These are phyloP conservation scores for Fusarium subglutinans DNA, from an alignment of 2,329 filamentous ascomycete species.

Conservation along the genomic window DNA sequence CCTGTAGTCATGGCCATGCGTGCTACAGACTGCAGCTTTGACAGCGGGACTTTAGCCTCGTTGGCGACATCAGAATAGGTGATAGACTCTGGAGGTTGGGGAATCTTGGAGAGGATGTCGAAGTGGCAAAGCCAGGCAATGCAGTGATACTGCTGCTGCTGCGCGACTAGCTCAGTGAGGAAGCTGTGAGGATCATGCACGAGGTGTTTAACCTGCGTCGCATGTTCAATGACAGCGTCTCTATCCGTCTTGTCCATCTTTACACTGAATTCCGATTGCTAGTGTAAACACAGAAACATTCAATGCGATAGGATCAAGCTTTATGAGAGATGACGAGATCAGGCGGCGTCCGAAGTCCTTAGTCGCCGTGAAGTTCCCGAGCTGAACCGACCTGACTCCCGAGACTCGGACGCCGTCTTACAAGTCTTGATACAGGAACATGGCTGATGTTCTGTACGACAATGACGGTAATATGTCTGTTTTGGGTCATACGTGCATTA, in stretches of 20 bases:
- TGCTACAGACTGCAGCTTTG: slow-evolving; percentile 15
- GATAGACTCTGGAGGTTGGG: neutral
- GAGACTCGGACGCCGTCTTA: slow-evolving; percentile 18
- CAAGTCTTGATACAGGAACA: neutral
- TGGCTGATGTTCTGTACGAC: neutral
- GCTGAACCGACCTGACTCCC: neutral
- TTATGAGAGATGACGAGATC: neutral
- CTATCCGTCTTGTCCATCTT: slow-evolving; percentile 24
- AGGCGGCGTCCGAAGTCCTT: slow-evolving; percentile 16
- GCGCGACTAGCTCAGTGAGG: slow-evolving; percentile 22
- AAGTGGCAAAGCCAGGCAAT: slow-evolving; percentile 29
- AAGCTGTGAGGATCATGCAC: slow-evolving; percentile 32
- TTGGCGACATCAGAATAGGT: slow-evolving; percentile 15
- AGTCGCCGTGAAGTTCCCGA: slow-evolving; percentile 17
- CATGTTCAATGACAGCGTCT: slow-evolving; percentile 26
- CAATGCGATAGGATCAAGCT: neutral
- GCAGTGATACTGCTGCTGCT: slow-evolving; percentile 31
- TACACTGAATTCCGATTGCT: fast-evolving
- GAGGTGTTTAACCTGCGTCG: slow-evolving; percentile 16
- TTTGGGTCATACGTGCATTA: neutral
- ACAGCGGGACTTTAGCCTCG: slow-evolving; percentile 8
- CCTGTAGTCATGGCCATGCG: slow-evolving; percentile 51
- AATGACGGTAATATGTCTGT: neutral
- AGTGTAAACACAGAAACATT: neutral
- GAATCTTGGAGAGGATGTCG: slow-evolving; percentile 13